Evolutionary conservation across 2,329 filamentous ascomycete species (phyloP).

Genomic region (Alternaria triticimaculans): DNA sequence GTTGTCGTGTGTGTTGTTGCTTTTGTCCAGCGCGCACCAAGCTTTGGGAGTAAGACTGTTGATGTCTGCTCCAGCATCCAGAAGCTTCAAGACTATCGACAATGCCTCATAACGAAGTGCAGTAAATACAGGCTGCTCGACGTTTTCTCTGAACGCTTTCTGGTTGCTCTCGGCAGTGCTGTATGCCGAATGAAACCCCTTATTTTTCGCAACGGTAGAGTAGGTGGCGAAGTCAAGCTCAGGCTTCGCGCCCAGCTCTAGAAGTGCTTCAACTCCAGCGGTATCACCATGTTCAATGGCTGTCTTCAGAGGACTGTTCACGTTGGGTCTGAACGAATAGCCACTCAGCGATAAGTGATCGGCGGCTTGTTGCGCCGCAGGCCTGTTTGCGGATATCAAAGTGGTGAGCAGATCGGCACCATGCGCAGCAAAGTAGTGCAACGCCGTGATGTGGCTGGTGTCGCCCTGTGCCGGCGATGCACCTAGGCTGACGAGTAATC

Average conservation of each 20-base stretch:
- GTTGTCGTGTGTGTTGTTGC: constrained; percentile 42
- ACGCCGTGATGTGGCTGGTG: constrained; percentile 65
- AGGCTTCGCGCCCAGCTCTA: constrained; percentile 65
- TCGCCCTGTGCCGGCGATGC: constrained; percentile 78
- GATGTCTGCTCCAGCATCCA: constrained; percentile 70
- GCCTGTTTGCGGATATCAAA: constrained; percentile 68
- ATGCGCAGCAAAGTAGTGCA: constrained; percentile 57
- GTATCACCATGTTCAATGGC: constrained; percentile 50
- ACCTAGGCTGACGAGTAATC: constrained; percentile 71
- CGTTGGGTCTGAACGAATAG: constrained; percentile 40
- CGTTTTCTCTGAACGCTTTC: constrained; percentile 53
- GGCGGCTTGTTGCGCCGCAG: constrained; percentile 67
- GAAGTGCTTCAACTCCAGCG: constrained; percentile 49
- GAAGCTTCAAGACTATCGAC: constrained; percentile 63
- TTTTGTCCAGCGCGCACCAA: constrained; percentile 38
- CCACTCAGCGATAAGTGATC: constrained; percentile 65
- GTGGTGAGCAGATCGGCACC: constrained; percentile 15
- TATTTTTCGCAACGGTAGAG: constrained; percentile 62
- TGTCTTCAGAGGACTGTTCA: constrained; percentile 62
- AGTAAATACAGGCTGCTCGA: constrained; percentile 70
- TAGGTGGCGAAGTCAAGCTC: constrained; percentile 63
- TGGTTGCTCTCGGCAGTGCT: constrained; percentile 56
- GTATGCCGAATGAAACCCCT: constrained; percentile 46
- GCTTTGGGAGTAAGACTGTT: constrained; percentile 62
- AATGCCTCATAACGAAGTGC: constrained; percentile 62